Percentiles rank a stretch among this genome's conserved stretches.
phyloP scores from a whole-genome alignment of 1,139 yeast species.

The Zygotorulaspora mrakii region DNA sequence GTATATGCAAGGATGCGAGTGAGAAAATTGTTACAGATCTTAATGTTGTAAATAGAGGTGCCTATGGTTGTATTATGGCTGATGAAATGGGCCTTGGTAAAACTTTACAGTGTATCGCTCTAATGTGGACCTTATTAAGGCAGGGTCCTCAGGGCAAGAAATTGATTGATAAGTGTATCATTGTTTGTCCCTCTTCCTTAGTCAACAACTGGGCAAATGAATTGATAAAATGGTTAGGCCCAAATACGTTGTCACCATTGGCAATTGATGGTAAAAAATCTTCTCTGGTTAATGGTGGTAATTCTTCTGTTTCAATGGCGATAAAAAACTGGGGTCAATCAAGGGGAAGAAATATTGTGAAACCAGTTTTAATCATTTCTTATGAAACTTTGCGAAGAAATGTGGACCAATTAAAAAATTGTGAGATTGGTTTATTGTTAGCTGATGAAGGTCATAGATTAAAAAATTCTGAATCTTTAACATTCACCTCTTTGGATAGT shows the following conservation, averaged over 20 bases:
- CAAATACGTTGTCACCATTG: constrained; percentile 79
- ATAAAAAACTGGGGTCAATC: constrained; percentile 87
- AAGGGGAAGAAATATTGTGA: constrained; percentile 78
- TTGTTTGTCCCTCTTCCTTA: constrained; percentile 92
- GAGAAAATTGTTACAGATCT: constrained; percentile 10
- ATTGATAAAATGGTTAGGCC: constrained; percentile 92
- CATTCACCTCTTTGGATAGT: constrained; percentile 83
- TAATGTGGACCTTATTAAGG: constrained; percentile 87
- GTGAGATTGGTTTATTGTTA: constrained; percentile 81
- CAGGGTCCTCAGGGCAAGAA: constrained; percentile 89
- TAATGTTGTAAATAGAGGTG: constrained; percentile 46
- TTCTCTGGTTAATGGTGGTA: constrained; percentile 28
- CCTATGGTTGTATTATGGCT: constrained; percentile 98
- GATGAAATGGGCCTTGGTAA: constrained; percentile 99
- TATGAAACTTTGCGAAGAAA: constrained; percentile 91
- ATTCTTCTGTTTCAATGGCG: constrained; percentile 60
- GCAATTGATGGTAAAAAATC: constrained; percentile 82
- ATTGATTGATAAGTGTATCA: constrained; percentile 84
- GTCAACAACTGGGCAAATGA: constrained; percentile 99
- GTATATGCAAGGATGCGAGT: no score
- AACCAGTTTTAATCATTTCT: constrained; percentile 93
- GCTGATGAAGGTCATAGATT: constrained; percentile 98
- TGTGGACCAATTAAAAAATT: constrained; percentile 67
- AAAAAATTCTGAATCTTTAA: constrained; percentile 90
- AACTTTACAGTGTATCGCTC: constrained; percentile 85